These are phyloP conservation scores for Fusarium secorum DNA, from an alignment of 2,329 filamentous ascomycete genomes.

Conservation along the genomic window DNA sequence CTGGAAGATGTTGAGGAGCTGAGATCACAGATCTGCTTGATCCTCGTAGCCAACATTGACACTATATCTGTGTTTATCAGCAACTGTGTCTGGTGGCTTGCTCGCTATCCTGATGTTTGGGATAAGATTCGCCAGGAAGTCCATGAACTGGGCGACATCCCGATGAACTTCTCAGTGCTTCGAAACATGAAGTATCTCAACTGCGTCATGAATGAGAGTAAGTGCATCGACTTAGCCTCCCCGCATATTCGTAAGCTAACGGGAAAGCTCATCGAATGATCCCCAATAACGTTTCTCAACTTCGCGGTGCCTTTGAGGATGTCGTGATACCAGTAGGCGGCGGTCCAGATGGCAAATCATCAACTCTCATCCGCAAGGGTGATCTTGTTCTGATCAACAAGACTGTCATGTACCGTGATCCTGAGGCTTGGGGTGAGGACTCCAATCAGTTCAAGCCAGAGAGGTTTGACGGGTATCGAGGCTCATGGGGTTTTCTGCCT, in stretches of 20 bases:
- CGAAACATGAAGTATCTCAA: slow-evolving; percentile 2
- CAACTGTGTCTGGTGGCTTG: neutral
- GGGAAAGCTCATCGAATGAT: neutral
- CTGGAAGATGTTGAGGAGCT: neutral
- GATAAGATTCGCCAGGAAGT: neutral
- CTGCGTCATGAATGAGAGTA: neutral
- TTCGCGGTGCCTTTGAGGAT: neutral
- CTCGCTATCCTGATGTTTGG: neutral
- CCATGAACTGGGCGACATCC: neutral
- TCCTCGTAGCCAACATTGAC: neutral
- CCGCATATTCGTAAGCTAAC: neutral
- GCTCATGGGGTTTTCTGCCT: neutral
- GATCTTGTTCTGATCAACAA: neutral
- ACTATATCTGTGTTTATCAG: neutral
- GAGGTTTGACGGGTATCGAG: neutral
- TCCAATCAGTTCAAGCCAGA: neutral
- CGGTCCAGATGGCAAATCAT: neutral
- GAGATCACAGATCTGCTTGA: neutral
- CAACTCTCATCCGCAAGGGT: neutral
- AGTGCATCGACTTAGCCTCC: accelerated
- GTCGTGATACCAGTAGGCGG: neutral
- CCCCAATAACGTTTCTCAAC: neutral
- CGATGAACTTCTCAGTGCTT: neutral
- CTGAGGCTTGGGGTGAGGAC: neutral
- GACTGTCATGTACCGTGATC: neutral